Evolutionary conservation across 2,329 filamentous ascomycete species (phyloP).

Genomic region (Aspergillus transmontanensis): DNA sequence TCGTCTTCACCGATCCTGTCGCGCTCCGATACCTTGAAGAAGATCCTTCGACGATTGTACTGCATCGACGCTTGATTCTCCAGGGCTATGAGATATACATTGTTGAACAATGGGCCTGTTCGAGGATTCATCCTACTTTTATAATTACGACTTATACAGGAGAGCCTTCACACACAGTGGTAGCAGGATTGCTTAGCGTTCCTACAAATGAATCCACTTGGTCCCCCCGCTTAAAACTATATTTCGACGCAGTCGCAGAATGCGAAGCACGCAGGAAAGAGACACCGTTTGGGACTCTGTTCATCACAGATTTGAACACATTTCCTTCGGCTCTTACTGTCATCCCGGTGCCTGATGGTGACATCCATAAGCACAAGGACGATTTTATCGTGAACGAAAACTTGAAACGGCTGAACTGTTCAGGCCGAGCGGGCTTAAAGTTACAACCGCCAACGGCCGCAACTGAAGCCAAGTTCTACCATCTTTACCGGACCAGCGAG

Average conservation of each 20-base stretch:
- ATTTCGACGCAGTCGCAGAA: conserved; percentile 83
- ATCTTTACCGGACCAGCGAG: conserved; percentile 85
- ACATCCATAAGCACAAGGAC: conserved; percentile 76
- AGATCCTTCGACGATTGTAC: conserved; percentile 72
- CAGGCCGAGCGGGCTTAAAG: conserved; percentile 82
- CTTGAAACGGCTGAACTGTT: conserved; percentile 87
- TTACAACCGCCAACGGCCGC: conserved; percentile 76
- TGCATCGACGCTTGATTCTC: conserved; percentile 71
- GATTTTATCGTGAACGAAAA: conserved; percentile 94
- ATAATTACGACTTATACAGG: conserved; percentile 93
- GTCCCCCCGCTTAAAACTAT: conserved; percentile 77
- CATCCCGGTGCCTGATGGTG: conserved; percentile 85
- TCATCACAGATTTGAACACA: conserved; percentile 90
- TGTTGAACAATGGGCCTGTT: conserved; percentile 97
- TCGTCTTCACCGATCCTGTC: conserved; percentile 68
- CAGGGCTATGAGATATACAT: conserved; percentile 89
- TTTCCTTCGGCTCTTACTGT: conserved; percentile 92
- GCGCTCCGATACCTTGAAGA: conserved; percentile 80
- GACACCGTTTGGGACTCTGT: conserved; percentile 78
- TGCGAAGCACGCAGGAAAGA: conserved; percentile 83
- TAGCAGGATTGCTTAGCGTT: conserved; percentile 78
- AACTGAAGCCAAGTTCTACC: conserved; percentile 86
- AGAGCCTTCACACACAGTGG: conserved; percentile 74
- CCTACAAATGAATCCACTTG: conserved; percentile 78
- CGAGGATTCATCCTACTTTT: conserved; percentile 83